A percentile compares a stretch with the other conserved stretches of the same genome.
Evolutionary conservation across 208 protist genomes (phyloP).

Genomic region (Balamuthia mandrillaris): DNA sequence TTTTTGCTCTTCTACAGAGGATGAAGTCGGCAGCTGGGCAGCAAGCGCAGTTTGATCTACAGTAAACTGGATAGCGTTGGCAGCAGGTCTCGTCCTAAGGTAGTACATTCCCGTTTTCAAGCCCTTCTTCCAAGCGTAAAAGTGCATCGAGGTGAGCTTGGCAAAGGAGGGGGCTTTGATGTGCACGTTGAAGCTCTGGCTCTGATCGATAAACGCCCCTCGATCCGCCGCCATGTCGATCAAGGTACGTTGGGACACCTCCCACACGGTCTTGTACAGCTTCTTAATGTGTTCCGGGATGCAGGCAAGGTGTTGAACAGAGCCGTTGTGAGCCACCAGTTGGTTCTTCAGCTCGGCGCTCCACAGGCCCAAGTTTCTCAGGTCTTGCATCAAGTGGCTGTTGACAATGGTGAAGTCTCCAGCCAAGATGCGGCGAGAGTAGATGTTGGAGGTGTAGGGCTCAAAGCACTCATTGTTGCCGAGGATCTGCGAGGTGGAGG

Average conservation of each 20-base stretch:
- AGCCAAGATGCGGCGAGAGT: constrained; percentile 93
- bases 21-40: background rate
- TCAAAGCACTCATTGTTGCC: constrained; percentile 99
- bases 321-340: constrained; percentile 93
- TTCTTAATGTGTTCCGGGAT: constrained; percentile 93
- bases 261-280: constrained; percentile 98
- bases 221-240: constrained; percentile 98
- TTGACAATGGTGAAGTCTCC: constrained; percentile 99
- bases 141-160: constrained; percentile 99
- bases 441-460: constrained; percentile 99
- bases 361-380: constrained; percentile 91
- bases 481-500: constrained; percentile 97
- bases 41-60: constrained; percentile 78
- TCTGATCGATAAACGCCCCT: constrained; percentile 98
- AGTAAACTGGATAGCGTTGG: constrained; percentile 99
- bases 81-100: constrained; percentile 90
- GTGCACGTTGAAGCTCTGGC: constrained; percentile 97
- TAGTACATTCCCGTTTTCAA: constrained; percentile 99
- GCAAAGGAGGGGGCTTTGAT: constrained; percentile 87
- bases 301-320: constrained; percentile 84
- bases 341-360: constrained; percentile 86
- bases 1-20: background rate
- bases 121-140: constrained; percentile 95
- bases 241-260: constrained; percentile 93
- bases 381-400: constrained; percentile 93